Evolutionary conservation across 257 asterid species (phyloP), one percentile per base, ranked within the genome.

Genomic region (Knoxia roxburghii): DNA sequence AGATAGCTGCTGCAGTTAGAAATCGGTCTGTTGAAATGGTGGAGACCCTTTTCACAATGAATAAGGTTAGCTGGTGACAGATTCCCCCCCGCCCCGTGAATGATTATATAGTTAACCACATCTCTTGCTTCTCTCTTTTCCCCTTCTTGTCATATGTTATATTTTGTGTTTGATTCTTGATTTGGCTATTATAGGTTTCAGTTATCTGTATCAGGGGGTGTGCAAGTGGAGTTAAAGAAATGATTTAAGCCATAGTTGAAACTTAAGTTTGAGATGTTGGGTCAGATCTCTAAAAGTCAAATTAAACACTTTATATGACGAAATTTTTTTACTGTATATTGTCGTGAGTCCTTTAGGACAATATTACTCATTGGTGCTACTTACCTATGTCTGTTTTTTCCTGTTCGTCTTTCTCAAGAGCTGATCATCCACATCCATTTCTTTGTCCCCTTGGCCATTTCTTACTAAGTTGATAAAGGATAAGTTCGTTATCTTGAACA

Each of bases 1-100:
- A 91, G 98, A 91, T 89, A 69, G 89, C 89, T 37, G 76, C 84
- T 71, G 84, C 86, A 64, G 83, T 91, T 71, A 75, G 84, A 67
- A 79, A 79, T 74, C 85, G 96, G 60, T 74, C 92, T 65, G 65
- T 77, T 4, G 96, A 87, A 56, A 91, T 91, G 98, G 96, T 82
- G 79, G 98, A 91, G 80, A 77, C 96, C 51, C 85, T 91, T 68
- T 91, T 79, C 85, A 77, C 89, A 60, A 66, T 85, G 87, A 74
- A 72, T 64, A 72, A 70, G 67, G 85, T 77, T 48, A 37, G 73
- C 62, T 8, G 11, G 21, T 4, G 64, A n/a, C n/a, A n/a, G n/a
- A n/a, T n/a, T n/a, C n/a, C n/a, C n/a, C n/a, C n/a, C n/a, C n/a
- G n/a, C n/a, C n/a, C n/a, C n/a, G 41, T 32, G 27, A 33, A 21